Base-by-base conservation (phyloP, 305 asterid species). In the Fraxinus ornus region DNA sequence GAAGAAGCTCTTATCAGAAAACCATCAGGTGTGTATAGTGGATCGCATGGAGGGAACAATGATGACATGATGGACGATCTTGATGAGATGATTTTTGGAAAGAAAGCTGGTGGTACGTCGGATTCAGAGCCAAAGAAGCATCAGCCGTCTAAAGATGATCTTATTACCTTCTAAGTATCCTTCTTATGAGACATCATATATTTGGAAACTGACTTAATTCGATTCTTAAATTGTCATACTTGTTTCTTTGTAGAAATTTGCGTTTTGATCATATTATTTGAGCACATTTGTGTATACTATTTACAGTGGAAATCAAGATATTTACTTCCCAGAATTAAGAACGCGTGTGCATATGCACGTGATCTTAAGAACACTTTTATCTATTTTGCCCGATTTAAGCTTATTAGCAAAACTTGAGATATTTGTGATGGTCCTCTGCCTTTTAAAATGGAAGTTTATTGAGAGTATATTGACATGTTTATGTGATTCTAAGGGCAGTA, bases 61-160 rank as follows among this genome's bases (percentile, higher is more conserved):
- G 98, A 96, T 26, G 98, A 94, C 15, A 91, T 96, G 98, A 89
- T 94, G 97, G 96, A 94, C 83, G 99, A 96, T 89, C 97, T 96
- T 10, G 99, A 96, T 75, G 99, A 96, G 91, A 94, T 96, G 99
- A 96, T 96, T 28, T 96, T 96, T 44, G 99, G 99, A 28, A 93
- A 87, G 96, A 92, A 91, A 85, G 79, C 87, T 1, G 92, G 93
- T 4, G 90, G 92, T 72, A 17, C 36, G 12, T 90, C 98, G 6
- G 94, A 85, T 71, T 81, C 89, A 10, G 94, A 90, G 79, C 22
- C 88, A 47, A 93, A 93, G 94, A 94, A 92, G 83, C 87, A 89
- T 84, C 90, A 87, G 85, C 66, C 97, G 26, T 36, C 91, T 4
- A 93, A 95, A 86, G 98, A 94, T 76, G 99, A 96, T 88, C 94